These are phyloP conservation scores for Fusarium nelsonii DNA, from an alignment of 2,329 filamentous ascomycete species.

Conservation along the genomic window DNA sequence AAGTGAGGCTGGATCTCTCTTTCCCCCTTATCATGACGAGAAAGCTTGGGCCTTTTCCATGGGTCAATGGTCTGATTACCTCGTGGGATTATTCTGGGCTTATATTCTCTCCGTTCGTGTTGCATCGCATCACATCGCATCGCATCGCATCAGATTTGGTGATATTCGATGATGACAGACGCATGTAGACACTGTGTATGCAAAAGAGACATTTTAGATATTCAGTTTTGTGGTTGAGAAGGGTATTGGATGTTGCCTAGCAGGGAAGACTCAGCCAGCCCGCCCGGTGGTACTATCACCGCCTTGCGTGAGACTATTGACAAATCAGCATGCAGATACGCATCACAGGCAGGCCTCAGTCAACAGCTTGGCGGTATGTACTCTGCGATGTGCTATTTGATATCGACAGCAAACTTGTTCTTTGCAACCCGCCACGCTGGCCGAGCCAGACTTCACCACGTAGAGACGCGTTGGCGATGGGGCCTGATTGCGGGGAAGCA, in stretches of 20 bases:
- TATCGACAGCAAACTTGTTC: background rate
- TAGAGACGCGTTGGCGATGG: constrained; percentile 27
- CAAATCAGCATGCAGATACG: constrained; percentile 4
- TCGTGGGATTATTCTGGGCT: constrained; percentile 20
- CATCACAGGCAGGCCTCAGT: constrained; percentile 24
- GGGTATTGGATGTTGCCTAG: constrained; percentile 21
- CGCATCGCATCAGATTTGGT: background rate
- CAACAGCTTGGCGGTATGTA: constrained; percentile 9
- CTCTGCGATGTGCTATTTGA: background rate
- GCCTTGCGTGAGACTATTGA: constrained; percentile 22
- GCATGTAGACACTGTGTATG: constrained; percentile 28
- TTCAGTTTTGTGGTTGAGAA: constrained; percentile 13
- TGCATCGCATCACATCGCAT: background rate
- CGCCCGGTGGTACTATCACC: constrained; percentile 6
- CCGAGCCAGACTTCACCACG: constrained; percentile 33
- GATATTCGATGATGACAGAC: constrained; percentile 13
- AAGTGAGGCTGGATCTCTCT: constrained; percentile 28
- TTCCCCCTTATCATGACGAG: constrained; percentile 14
- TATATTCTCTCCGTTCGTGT: background rate
- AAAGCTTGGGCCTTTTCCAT: constrained; percentile 34
- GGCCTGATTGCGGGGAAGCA: constrained; percentile 41
- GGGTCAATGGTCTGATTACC: constrained; percentile 41
- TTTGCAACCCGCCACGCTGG: constrained; percentile 27
- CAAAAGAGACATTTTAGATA: constrained; percentile 3
- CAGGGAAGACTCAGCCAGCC: constrained; percentile 35